Base-by-base conservation (phyloP, 495 filamentous ascomycete genomes). In the Penicillium lividum region DNA sequence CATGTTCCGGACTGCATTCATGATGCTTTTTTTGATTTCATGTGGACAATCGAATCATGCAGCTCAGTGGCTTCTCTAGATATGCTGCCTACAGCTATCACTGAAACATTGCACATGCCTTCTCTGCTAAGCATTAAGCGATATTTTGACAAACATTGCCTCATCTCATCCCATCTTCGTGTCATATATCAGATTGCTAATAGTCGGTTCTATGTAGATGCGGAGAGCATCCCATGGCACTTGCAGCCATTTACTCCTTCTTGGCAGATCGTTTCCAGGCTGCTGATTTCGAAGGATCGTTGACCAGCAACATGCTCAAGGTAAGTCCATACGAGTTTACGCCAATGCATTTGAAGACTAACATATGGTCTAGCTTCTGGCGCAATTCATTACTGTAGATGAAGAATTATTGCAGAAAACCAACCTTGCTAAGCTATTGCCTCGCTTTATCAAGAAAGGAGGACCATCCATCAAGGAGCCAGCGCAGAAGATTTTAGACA, bases 231-330 rank as follows among this genome's bases (percentile, higher is more conserved):
- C 64, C 77, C 22, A 72, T 81, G 51, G 75, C 85, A 4, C 65
- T 86, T 16, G 73, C 82, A 53, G 72, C 82, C 28, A 77, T 84
- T 58, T 84, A 85, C 56, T 83, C 83, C 34, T 86, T 88, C 59
- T 69, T 95, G 34, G 77, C 84, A 27, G 83, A 89, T 59, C 83
- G 89, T 5, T 82, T 86, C 56, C 84, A 86, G 60, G 78, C 82
- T 6, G 77, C 82, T 27, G 89, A 93, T 60, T 83, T 81, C 59
- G 82, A 85, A 58, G 85, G 88, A 0, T 70, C 77, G 30, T 69
- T 94, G 18, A 77, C 85, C 7, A 77, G 83, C 42, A 84, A 80
- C 22, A 83, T 91, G 22, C 79, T 94, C 1, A 84, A 83, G 66
- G 82, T 83, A 68, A 65, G 61, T 28, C 33, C 7, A 4, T 54